Conservation (phyloP, 129 eudicot genomes). For the Rutidosis leptorrhynchoides region DNA sequence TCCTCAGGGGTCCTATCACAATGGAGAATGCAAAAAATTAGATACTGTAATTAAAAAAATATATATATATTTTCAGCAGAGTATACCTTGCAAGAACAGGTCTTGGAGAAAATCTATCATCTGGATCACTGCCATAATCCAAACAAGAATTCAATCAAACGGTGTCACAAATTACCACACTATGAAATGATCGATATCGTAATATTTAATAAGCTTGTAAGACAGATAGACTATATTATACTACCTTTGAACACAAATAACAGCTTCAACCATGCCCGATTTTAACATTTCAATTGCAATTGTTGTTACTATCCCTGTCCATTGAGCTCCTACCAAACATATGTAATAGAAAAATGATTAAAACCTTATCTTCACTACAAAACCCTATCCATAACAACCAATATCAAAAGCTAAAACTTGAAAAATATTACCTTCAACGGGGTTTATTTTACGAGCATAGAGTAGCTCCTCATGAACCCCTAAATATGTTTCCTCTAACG, state of each 20-base stretch:
- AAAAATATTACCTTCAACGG: constrained; percentile 62
- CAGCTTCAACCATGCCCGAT: constrained; percentile 97
- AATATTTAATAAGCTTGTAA: background rate
- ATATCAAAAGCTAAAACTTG: background rate
- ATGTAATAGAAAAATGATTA: background rate
- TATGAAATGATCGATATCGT: background rate
- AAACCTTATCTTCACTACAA: background rate
- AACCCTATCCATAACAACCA: background rate
- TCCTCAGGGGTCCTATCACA: constrained; percentile 88
- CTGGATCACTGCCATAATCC: constrained; percentile 69
- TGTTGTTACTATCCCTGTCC: constrained; percentile 98
- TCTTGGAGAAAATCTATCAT: constrained; percentile 79
- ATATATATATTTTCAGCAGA: background rate
- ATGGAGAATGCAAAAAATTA: background rate
- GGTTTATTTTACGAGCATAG: constrained; percentile 85
- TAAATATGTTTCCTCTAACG: constrained; percentile 74
- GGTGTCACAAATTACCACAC: background rate
- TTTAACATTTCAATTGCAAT: constrained; percentile 95
- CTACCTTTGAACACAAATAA: constrained; percentile 94
- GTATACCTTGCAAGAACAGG: constrained; percentile 93
- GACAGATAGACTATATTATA: background rate
- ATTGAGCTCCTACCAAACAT: constrained; percentile 94
- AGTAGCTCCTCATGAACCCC: constrained; percentile 80
- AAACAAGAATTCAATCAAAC: constrained; percentile 9
- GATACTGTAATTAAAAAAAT: background rate